A percentile compares a stretch with the other conserved stretches of the same genome.
Evolutionary conservation across 306 rosid genomes (phyloP).

Genomic region (Gynostemma pentaphyllum): DNA sequence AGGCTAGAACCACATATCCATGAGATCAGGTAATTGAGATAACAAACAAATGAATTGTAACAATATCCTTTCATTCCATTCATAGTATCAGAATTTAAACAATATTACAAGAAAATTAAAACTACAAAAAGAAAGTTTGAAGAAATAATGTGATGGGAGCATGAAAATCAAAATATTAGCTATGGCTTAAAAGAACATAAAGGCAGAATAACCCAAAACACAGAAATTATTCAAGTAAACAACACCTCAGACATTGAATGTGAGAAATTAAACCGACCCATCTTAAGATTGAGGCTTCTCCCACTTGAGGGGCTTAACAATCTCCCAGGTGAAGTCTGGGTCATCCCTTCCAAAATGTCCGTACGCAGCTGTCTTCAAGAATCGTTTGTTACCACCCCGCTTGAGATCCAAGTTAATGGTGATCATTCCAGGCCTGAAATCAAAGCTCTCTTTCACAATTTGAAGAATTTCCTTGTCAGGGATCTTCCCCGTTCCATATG

Average conservation of each 20-base stretch:
- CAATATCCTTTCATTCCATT: slow-evolving; percentile 5
- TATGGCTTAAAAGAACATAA: slow-evolving; percentile 11
- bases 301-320: slow-evolving; percentile 97
- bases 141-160: no score
- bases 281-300: slow-evolving; percentile 72
- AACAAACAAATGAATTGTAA: background rate
- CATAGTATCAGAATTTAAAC: slow-evolving; percentile 1
- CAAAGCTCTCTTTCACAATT: slow-evolving; percentile 84
- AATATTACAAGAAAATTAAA: slow-evolving; percentile 8
- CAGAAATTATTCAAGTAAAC: slow-evolving; percentile 43
- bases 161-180: no score
- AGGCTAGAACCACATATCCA: no score
- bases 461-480: slow-evolving; percentile 89
- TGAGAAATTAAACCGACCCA: background rate
- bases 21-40: no score
- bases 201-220: slow-evolving; percentile 20
- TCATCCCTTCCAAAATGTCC: slow-evolving; percentile 99
- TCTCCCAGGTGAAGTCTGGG: slow-evolving; percentile 97
- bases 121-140: background rate
- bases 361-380: slow-evolving; percentile 94
- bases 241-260: slow-evolving; percentile 1
- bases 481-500: slow-evolving; percentile 82
- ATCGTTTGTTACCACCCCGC: slow-evolving; percentile 78
- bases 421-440: slow-evolving; percentile 99
- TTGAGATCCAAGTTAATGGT: slow-evolving; percentile 88